Evolutionary conservation across 768 basidiomycete genomes (phyloP), one percentile per base, ranked within the genome.

Genomic region (Hygrophorus russula): DNA sequence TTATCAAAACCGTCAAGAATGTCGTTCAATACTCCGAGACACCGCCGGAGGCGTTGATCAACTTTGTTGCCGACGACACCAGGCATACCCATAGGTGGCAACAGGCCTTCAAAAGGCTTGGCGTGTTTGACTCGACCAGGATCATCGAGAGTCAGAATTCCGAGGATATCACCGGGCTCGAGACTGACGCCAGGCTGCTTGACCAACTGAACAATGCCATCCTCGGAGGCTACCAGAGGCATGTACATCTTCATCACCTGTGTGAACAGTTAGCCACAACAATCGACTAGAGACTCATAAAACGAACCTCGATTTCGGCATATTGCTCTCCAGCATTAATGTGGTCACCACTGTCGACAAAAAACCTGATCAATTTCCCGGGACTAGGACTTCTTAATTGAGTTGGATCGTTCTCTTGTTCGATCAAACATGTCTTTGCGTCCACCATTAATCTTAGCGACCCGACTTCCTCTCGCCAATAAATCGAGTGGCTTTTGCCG

Each of bases 171-270:
- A 18, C 96, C 96, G 10, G 93, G 90, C 50, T 94, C 89, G 43
- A 99, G 76, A 51, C 89, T 92, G 57, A 93, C 89, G 54, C 96
- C 96, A 44, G 96, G 89, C 60, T 99, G 96, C 66, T 98, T 99
- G 63, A 98, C 89, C 54, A 98, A 79, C 54, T 94, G 92, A 13
- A 93, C 82, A 36, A 82, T 73, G 55, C 96, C 96, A 59, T 94
- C 90, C 60, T 99, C 96, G 2, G 84, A 76, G 4, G 92, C 91
- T 44, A 89, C 80, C 44, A 99, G 77, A 3, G 92, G 92, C 94
- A 99, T 96, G 64, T 96, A 96, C 96, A 98, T 99, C 70, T 99
- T 97, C 91, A 96, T 93, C 48, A 90, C 87, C 83, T 85, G 42
- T 5, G 15, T 29, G 38, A 27, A 33, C 35, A 27, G 42, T 46